Conservation (phyloP, 331 rosid genomes). For the Malus hybrid region DNA sequence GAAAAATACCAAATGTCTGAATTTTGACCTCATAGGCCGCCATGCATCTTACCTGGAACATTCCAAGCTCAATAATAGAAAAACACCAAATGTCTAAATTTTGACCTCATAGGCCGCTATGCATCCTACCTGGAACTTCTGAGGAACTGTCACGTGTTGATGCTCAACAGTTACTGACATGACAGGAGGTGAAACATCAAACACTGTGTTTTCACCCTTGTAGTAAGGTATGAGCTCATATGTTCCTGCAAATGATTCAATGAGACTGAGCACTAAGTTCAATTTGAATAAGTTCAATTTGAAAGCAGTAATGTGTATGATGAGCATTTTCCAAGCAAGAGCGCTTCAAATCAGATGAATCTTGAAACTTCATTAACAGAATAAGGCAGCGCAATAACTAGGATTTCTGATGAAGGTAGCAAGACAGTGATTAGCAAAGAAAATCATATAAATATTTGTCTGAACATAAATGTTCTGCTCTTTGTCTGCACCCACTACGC, state of each 20-base stretch:
- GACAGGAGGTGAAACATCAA: slow-evolving; percentile 84
- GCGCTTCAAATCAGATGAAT: neutral
- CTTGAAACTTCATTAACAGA: slow-evolving; percentile 7
- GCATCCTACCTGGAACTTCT: slow-evolving; percentile 74
- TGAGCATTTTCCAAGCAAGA: slow-evolving; percentile 3
- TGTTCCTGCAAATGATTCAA: slow-evolving; percentile 49
- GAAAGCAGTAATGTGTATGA: neutral
- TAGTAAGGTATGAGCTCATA: slow-evolving; percentile 87
- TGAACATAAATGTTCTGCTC: neutral
- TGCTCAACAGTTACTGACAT: slow-evolving; percentile 68
- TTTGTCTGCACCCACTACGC: neutral
- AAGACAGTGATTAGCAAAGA: neutral
- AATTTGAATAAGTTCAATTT: neutral
- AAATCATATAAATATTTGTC: neutral
- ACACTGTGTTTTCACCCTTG: slow-evolving; percentile 93
- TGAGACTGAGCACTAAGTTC: slow-evolving; percentile 10
- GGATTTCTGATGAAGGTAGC: neutral
- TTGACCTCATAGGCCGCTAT: neutral
- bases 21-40: no score
- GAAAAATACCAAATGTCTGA: no score
- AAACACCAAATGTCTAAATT: neutral
- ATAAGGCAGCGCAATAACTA: neutral
- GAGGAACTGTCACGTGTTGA: slow-evolving; percentile 67
- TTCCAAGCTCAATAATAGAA: no score
- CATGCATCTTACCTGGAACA: no score